Evolutionary conservation across 108 stramenopile species (phyloP).

Genomic region (Schizochytrium sp.): DNA sequence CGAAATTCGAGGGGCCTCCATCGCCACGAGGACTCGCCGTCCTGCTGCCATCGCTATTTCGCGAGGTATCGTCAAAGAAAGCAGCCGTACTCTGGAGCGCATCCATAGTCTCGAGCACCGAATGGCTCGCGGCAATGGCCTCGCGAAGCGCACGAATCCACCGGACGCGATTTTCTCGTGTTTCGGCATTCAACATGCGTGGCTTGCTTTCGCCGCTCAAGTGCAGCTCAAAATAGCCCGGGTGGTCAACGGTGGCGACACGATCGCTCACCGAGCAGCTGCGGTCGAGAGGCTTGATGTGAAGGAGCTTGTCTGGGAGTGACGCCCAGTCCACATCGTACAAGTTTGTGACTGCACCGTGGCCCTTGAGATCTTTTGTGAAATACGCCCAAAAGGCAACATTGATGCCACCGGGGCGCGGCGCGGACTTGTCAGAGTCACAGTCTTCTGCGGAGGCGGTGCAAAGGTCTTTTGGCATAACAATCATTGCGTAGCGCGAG

Average conservation of each 20-base stretch:
- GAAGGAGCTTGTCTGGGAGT: not conserved
- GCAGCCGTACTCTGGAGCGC: not conserved
- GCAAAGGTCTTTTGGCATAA: not conserved
- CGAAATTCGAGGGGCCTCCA: too few relatives aligned
- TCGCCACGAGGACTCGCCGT: too few relatives aligned
- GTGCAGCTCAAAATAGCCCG: not conserved
- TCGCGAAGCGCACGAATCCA: not conserved
- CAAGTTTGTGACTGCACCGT: not conserved
- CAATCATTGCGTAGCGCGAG: not conserved
- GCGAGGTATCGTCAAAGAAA: not conserved
- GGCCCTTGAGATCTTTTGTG: not conserved
- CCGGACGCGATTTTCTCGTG: not conserved
- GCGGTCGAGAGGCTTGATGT: slow-evolving; percentile 5
- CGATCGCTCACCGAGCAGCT: not conserved
- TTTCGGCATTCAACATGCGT: not conserved
- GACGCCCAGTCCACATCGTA: not conserved
- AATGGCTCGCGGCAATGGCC: not conserved
- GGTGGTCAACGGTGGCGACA: not conserved
- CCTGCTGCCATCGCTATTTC: too few relatives aligned
- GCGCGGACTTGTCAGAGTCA: not conserved
- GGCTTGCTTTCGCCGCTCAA: not conserved
- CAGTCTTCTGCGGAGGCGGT: too few relatives aligned
- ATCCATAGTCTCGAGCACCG: not conserved
- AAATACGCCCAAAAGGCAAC: not conserved
- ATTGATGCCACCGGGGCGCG: not conserved